These are phyloP conservation scores for Mimosa bimucronata DNA, from an alignment of 306 rosid genomes.

Conservation along the genomic window DNA sequence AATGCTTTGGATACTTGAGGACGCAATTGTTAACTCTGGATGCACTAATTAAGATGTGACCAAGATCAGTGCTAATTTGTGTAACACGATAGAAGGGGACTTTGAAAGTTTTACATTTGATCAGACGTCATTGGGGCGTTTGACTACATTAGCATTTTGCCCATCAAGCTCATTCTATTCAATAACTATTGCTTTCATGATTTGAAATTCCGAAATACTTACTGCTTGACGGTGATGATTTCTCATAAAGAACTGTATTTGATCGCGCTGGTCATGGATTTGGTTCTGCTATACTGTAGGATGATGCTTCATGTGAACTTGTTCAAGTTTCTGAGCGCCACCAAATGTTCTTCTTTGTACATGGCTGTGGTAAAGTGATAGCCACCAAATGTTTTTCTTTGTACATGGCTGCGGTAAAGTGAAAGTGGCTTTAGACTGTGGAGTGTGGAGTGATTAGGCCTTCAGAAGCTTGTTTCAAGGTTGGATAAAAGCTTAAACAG, in stretches of 20 bases:
- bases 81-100: background rate
- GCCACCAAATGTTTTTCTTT: background rate
- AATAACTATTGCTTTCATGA: background rate
- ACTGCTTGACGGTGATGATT: background rate
- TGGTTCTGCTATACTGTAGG: background rate
- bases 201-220: background rate
- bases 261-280: background rate
- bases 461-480: background rate
- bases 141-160: background rate
- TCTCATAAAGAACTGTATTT: background rate
- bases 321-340: background rate
- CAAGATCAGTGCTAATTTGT: background rate
- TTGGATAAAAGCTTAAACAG: background rate
- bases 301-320: constrained; percentile 3
- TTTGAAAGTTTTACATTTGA: background rate
- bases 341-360: background rate
- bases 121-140: background rate
- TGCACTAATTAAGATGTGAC: background rate
- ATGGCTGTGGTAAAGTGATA: background rate
- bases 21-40: background rate
- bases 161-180: background rate
- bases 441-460: background rate
- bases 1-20: background rate
- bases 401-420: background rate
- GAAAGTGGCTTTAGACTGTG: no score